Evolutionary conservation across 805 yeast species (phyloP).

Genomic region (Vanderwaltozyma yarrowii): DNA sequence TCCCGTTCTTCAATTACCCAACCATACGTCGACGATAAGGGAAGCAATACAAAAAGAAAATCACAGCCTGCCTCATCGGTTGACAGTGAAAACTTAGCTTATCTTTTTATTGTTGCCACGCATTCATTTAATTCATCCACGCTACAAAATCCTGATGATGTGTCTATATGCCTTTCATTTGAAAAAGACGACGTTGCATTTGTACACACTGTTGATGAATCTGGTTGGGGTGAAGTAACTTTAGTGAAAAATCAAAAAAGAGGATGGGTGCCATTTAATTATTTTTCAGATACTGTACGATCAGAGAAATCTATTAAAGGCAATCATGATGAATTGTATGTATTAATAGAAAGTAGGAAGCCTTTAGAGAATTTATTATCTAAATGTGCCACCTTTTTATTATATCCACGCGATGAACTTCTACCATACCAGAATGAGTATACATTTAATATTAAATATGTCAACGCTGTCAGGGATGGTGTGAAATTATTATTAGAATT

Average conservation of each 20-base stretch:
- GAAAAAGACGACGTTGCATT: conserved; percentile 61
- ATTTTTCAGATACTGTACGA: conserved; percentile 41
- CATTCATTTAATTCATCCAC: conserved; percentile 51
- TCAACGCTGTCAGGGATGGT: conserved; percentile 66
- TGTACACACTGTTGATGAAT: conserved; percentile 66
- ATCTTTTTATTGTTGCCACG: conserved; percentile 45
- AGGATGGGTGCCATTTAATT: conserved; percentile 85
- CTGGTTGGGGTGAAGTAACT: conserved; percentile 87
- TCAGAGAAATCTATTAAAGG: neutral
- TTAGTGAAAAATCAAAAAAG: conserved; percentile 48
- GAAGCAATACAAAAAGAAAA: too few relatives aligned
- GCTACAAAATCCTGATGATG: conserved; percentile 53
- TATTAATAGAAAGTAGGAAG: conserved; percentile 29
- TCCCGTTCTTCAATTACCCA: too few relatives aligned
- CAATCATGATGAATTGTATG: neutral
- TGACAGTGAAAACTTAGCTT: conserved; percentile 31
- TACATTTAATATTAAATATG: conserved; percentile 46
- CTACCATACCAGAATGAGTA: conserved; percentile 26
- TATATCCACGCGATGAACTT: conserved; percentile 49
- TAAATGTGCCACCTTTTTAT: conserved; percentile 55
- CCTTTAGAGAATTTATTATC: conserved; percentile 48
- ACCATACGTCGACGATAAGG: too few relatives aligned
- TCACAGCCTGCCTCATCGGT: neutral
- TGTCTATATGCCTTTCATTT: conserved; percentile 65
- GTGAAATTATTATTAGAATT: conserved; percentile 52